phyloP scores from a whole-genome alignment of 2,329 filamentous ascomycete species.

The Phialocephala sp. region DNA sequence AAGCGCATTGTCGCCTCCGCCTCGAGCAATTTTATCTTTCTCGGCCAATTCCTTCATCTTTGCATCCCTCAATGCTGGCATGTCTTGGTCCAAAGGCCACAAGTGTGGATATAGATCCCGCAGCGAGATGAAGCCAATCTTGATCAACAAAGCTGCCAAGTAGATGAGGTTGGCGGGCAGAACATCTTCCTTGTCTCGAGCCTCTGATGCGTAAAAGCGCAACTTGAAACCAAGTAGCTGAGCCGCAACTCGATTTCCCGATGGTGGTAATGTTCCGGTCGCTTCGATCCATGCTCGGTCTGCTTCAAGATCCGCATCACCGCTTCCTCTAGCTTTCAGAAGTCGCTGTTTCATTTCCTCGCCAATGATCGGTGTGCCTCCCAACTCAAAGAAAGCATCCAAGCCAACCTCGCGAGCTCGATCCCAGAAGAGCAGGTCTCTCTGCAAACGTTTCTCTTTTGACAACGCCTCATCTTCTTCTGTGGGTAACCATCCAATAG shows the following conservation, averaged over 20 bases:
- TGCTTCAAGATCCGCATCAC: conserved; percentile 53
- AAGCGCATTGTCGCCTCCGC: conserved; percentile 79
- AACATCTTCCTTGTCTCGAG: conserved; percentile 75
- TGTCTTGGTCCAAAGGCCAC: conserved; percentile 82
- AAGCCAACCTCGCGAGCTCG: conserved; percentile 77
- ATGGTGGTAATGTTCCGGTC: conserved; percentile 81
- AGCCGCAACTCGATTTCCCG: conserved; percentile 88
- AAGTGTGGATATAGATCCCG: conserved; percentile 91
- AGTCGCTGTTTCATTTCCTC: conserved; percentile 56
- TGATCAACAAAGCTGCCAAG: conserved; percentile 88
- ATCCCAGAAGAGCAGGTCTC: conserved; percentile 83
- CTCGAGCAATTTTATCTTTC: conserved; percentile 73
- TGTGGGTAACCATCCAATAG: conserved; percentile 63
- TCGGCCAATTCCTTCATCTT: conserved; percentile 79
- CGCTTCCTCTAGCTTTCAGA: conserved; percentile 46
- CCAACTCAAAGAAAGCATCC: conserved; percentile 88
- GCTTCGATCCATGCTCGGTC: conserved; percentile 77
- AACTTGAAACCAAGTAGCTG: conserved; percentile 97
- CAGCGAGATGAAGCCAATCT: conserved; percentile 94
- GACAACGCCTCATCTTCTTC: conserved; percentile 72
- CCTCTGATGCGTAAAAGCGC: conserved; percentile 86
- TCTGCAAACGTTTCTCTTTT: conserved; percentile 60
- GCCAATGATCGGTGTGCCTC: conserved; percentile 70
- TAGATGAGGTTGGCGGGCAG: conserved; percentile 93
- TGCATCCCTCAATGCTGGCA: conserved; percentile 74